Evolutionary conservation across 2,329 filamentous ascomycete genomes (phyloP).

Genomic region (Nigrospora osmanthi): DNA sequence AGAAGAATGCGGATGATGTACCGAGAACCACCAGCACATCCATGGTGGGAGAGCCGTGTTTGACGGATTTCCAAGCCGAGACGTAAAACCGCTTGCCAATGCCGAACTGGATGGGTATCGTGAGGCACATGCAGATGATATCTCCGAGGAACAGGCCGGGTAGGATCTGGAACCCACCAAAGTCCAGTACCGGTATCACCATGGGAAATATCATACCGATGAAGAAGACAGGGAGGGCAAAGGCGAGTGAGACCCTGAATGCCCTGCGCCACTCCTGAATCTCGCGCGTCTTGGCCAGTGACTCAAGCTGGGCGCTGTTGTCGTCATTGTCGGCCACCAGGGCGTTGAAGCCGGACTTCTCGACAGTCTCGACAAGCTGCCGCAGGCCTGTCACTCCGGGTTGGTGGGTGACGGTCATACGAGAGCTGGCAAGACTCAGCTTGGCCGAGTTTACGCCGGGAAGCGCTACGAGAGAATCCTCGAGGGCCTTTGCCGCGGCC

Average conservation of each 20-base stretch:
- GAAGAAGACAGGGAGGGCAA: conserved; percentile 84
- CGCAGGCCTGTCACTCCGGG: conserved; percentile 69
- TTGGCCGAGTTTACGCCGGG: conserved; percentile 68
- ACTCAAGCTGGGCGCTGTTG: conserved; percentile 94
- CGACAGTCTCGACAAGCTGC: conserved; percentile 72
- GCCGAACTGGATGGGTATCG: conserved; percentile 91
- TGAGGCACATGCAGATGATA: conserved; percentile 72
- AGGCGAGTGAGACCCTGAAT: conserved; percentile 68
- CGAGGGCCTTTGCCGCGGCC: conserved; percentile 63
- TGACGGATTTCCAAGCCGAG: conserved; percentile 87
- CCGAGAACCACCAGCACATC: conserved; percentile 92
- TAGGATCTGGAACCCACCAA: conserved; percentile 59
- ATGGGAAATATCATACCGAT: conserved; percentile 94
- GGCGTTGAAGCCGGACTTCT: conserved; percentile 79
- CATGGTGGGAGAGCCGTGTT: conserved; percentile 91
- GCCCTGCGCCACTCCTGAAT: conserved; percentile 87
- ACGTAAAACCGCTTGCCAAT: conserved; percentile 91
- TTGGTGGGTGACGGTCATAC: conserved; percentile 67
- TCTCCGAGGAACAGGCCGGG: conserved; percentile 84
- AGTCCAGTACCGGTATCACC: conserved; percentile 67
- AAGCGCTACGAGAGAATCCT: conserved; percentile 55
- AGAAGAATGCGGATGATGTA: conserved; percentile 93
- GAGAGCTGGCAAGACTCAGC: conserved; percentile 65
- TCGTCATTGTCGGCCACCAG: conserved; percentile 86
- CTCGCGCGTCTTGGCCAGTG: conserved; percentile 90